These are phyloP conservation scores for Whalleya microplaca DNA, from an alignment of 2,329 filamentous ascomycete species.

Conservation along the genomic window DNA sequence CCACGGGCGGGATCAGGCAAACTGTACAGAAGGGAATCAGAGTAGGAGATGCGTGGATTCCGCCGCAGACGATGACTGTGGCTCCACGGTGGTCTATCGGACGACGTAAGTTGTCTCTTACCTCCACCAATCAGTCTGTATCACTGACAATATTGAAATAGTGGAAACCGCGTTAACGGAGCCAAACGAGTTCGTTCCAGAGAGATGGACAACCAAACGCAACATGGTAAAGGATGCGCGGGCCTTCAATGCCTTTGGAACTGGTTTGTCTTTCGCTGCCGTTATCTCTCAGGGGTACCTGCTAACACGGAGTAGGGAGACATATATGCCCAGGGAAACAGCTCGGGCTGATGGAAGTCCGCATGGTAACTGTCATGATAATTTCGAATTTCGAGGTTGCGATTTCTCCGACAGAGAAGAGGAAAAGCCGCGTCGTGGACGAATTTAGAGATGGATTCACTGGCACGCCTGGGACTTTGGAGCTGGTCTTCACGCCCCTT, in stretches of 20 bases:
- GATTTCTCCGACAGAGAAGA: neutral
- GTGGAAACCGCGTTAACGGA: constrained; percentile 14
- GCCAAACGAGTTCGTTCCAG: constrained; percentile 19
- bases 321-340: constrained; percentile 12
- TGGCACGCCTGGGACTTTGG: neutral
- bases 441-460: neutral
- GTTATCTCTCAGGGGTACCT: neutral
- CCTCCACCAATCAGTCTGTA: neutral
- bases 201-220: constrained; percentile 20
- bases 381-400: constrained; percentile 2
- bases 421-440: constrained; percentile 1
- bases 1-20: constrained; percentile 8
- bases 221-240: constrained; percentile 10
- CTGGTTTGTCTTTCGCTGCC: neutral
- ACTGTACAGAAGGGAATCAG: constrained; percentile 8
- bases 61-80: constrained; percentile 12
- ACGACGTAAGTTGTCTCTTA: constrained; percentile 12
- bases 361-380: constrained; percentile 6
- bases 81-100: constrained; percentile 15
- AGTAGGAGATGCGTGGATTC: constrained; percentile 13
- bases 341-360: constrained; percentile 9
- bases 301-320: neutral
- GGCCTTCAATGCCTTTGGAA: constrained; percentile 7
- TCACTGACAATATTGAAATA: neutral
- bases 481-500: constrained; percentile 1